Evolutionary conservation across 345 rosid genomes (phyloP), one percentile per base, ranked within the genome.

Genomic region (Trapa bicornis): DNA sequence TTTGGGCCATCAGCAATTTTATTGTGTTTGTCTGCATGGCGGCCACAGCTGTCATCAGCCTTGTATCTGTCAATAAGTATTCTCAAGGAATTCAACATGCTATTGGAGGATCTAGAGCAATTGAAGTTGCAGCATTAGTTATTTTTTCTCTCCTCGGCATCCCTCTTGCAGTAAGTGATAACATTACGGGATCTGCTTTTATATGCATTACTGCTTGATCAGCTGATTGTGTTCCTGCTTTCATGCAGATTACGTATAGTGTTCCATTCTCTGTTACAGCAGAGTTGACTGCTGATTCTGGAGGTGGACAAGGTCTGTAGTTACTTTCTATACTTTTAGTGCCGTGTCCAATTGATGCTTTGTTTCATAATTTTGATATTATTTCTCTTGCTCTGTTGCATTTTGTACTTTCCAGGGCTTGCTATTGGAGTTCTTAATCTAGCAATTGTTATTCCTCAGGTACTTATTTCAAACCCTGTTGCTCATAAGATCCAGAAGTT

Each of bases 371-470:
- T 35, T 33, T 35, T 58, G 38, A 58, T 16, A 6, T 50, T 15
- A 29, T 2, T 2, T 54, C 60, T 54, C 60, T n/a, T 53, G 29
- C 7, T n/a, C 33, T 22, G 9, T 64, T 64, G 16, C 38, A 65
- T 65, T 63, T 65, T 32, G 37, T 58, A 14, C 37, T 69, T 32
- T 75, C 67, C 92, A 91, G 99, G 99, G 66, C 77, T 91, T 84
- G 97, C 99, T 37, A 91, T 95, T 29, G 97, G 96, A 75, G 96
- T 95, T 66, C 77, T 95, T 67, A 95, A 91, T 77, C 93, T 95
- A 36, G 95, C 97, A 63, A 89, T 95, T 53, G 99, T 95, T 70
- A 66, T 91, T 72, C 99, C 96, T 8, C 99, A 89, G 89, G 97
- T 76, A 79, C 53, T 22, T 22, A 22, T 22, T 22, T 58, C 57